Conservation (phyloP, 1,139 yeast genomes). For the Taphrina communis region DNA sequence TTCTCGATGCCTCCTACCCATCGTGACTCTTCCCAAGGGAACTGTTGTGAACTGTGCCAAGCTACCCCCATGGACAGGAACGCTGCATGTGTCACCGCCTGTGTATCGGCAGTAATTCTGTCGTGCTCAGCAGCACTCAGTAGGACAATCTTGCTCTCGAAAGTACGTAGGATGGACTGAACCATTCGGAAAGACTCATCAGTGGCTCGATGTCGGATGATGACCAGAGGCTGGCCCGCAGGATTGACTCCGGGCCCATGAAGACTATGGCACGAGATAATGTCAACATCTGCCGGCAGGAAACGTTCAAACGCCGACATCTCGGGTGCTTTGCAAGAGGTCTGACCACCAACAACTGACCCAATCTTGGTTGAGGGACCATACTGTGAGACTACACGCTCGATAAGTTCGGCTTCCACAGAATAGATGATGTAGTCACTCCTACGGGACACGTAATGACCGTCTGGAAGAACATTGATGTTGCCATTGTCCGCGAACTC, state of each 20-base stretch:
- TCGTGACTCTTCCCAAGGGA: constrained; percentile 88
- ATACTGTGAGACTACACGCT: constrained; percentile 69
- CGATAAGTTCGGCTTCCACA: constrained; percentile 86
- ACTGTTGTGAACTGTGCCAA: constrained; percentile 80
- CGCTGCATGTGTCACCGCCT: constrained; percentile 98
- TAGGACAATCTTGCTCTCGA: constrained; percentile 77
- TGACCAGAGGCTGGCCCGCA: constrained; percentile 88
- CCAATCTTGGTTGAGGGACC: constrained; percentile 89
- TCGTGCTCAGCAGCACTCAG: constrained; percentile 87
- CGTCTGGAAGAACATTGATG: constrained; percentile 69
- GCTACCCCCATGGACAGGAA: constrained; percentile 94
- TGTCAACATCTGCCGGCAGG: constrained; percentile 78
- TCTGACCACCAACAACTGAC: constrained; percentile 96
- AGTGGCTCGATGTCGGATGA: constrained; percentile 74
- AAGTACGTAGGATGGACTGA: constrained; percentile 67
- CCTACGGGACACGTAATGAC: constrained; percentile 78
- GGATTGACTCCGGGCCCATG: constrained; percentile 94
- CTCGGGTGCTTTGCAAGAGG: constrained; percentile 92
- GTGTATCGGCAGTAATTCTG: constrained; percentile 94
- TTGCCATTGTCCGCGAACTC: constrained; percentile 54
- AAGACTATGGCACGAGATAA: constrained; percentile 84
- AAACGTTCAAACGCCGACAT: constrained; percentile 78
- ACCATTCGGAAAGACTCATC: constrained; percentile 66
- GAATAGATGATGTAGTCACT: constrained; percentile 85
- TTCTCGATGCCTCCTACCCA: constrained; percentile 96